phyloP scores from a whole-genome alignment of 2,329 filamentous ascomycete species.

The Pseudopithomyces maydicus region DNA sequence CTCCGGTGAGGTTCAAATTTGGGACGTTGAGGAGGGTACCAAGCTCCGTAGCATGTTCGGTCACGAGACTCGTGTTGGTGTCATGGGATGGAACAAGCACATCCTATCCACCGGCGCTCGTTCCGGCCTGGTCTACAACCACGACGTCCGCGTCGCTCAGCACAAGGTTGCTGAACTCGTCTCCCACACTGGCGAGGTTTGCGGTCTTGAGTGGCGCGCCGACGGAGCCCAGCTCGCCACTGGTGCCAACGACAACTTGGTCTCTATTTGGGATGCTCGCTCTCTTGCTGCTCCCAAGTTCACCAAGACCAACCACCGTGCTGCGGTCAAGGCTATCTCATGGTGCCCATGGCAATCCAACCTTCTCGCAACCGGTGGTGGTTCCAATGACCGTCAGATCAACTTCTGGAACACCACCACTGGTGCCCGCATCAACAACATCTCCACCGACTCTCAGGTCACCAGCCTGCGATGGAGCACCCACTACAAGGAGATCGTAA shows the following conservation, averaged over 20 bases:
- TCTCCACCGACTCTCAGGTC: conserved; percentile 97
- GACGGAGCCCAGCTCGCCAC: conserved; percentile 97
- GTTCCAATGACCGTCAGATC: conserved; percentile 95
- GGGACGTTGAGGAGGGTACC: conserved; percentile 92
- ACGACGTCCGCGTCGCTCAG: conserved; percentile 95
- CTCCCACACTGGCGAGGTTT: conserved; percentile 97
- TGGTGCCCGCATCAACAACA: conserved; percentile 96
- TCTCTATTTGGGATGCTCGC: conserved; percentile 98
- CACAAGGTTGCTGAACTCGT: conserved; percentile 98
- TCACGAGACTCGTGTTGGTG: conserved; percentile 93
- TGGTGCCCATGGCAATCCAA: conserved; percentile 99
- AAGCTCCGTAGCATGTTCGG: conserved; percentile 99
- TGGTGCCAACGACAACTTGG: conserved; percentile 97
- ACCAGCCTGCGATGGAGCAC: conserved; percentile 96
- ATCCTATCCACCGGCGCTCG: conserved; percentile 92
- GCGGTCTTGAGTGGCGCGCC: conserved; percentile 95
- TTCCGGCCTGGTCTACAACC: conserved; percentile 95
- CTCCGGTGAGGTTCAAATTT: conserved; percentile 97
- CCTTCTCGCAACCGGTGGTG: conserved; percentile 92
- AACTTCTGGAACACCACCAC: conserved; percentile 99
- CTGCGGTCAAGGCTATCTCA: conserved; percentile 94
- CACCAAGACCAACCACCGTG: conserved; percentile 99
- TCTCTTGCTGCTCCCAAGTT: conserved; percentile 94
- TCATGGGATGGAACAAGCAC: conserved; percentile 99
- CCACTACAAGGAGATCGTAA: conserved; percentile 96